Conservation (phyloP, 139 green algal species). For the Yamagishiella unicocca region DNA sequence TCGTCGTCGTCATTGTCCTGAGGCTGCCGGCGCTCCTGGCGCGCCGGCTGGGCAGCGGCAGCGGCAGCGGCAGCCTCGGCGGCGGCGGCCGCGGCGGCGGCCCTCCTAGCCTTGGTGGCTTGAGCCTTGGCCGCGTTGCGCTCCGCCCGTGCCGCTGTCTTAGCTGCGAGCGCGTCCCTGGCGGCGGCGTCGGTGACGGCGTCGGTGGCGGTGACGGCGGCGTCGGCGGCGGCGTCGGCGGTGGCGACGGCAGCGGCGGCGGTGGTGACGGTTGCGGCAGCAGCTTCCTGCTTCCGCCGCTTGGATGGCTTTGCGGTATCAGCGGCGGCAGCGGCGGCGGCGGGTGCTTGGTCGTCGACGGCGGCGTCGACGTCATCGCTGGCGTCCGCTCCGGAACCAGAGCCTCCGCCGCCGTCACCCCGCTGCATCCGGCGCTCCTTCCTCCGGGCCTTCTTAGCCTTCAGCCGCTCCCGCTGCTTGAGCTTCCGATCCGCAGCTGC, state of each 20-base stretch:
- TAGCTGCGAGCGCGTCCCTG: too few relatives aligned
- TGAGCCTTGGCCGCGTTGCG: too few relatives aligned
- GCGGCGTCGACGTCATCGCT: neutral
- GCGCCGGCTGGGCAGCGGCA: neutral
- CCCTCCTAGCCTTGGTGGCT: too few relatives aligned
- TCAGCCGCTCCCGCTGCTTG: slow-evolving; percentile 13
- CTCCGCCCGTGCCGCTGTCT: too few relatives aligned
- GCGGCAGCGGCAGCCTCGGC: neutral
- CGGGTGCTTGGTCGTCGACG: neutral
- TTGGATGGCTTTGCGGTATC: neutral
- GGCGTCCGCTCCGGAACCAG: neutral
- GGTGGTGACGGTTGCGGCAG: too few relatives aligned
- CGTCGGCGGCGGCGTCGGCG: neutral
- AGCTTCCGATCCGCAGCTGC: slow-evolving; percentile 10
- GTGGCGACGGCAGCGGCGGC: neutral
- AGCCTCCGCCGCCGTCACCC: neutral
- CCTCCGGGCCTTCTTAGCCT: slow-evolving; percentile 33
- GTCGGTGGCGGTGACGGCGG: neutral
- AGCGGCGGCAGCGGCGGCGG: neutral
- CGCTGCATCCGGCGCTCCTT: slow-evolving; percentile 22
- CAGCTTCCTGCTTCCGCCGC: neutral
- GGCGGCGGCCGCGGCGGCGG: too few relatives aligned
- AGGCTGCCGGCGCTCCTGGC: neutral
- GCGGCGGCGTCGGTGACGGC: neutral
- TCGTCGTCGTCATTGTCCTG: neutral